Evolutionary conservation across 1,284 basidiomycete species (phyloP).

Genomic region (Blastosporella zonata): DNA sequence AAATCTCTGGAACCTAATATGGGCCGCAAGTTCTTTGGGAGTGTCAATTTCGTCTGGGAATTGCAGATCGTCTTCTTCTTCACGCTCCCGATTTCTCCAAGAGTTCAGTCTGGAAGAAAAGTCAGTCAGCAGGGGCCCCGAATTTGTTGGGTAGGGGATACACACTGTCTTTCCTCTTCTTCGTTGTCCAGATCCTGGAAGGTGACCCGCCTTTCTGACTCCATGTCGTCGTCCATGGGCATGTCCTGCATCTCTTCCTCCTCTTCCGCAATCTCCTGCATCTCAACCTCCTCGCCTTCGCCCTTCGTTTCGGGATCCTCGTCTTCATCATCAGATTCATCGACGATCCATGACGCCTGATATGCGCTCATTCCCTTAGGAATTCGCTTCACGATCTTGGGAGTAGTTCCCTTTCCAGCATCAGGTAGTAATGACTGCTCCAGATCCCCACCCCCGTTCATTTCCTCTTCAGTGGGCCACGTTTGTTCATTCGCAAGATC

Average conservation of each 20-base stretch:
- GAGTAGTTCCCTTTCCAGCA: constrained; percentile 64
- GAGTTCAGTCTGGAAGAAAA: constrained; percentile 51
- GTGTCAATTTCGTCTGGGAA: constrained; percentile 99
- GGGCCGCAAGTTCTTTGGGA: constrained; percentile 82
- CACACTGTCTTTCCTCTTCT: constrained; percentile 83
- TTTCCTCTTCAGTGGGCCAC: constrained; percentile 98
- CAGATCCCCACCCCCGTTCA: constrained; percentile 47
- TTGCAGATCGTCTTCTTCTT: constrained; percentile 75
- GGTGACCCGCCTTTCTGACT: constrained; percentile 57
- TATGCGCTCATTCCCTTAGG: constrained; percentile 93
- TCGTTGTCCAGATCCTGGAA: constrained; percentile 81
- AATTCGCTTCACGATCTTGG: constrained; percentile 70
- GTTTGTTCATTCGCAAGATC: constrained; percentile 94
- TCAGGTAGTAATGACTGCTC: constrained; percentile 53
- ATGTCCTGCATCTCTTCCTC: constrained; percentile 71
- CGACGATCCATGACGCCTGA: constrained; percentile 91
- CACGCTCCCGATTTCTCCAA: constrained; percentile 66
- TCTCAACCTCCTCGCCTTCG: constrained; percentile 10
- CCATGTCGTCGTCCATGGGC: constrained; percentile 54
- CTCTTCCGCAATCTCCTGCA: constrained; percentile 32
- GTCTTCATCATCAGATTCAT: constrained; percentile 72
- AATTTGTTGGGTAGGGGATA: constrained; percentile 11
- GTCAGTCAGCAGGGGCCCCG: constrained; percentile 3
- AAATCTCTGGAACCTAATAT: constrained; percentile 89
- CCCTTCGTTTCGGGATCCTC: constrained; percentile 23